Conservation (phyloP, 805 yeast genomes). For the Lachancea nothofagi region DNA sequence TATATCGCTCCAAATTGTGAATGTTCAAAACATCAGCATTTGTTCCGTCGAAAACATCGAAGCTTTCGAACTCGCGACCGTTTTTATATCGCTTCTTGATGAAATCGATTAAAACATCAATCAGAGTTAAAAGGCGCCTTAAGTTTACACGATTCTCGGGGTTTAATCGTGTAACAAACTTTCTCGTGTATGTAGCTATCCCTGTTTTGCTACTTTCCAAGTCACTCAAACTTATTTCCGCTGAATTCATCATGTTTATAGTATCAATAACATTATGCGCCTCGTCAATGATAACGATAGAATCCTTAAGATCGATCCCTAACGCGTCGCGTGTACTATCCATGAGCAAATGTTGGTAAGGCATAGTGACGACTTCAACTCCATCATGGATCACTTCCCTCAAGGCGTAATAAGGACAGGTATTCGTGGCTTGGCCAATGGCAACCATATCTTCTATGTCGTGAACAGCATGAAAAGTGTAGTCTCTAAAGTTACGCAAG, state of each 20-base stretch:
- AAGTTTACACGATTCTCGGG: slow-evolving; percentile 68
- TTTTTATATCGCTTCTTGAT: slow-evolving; percentile 35
- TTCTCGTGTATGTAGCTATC: slow-evolving; percentile 48
- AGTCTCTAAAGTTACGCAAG: slow-evolving; percentile 45
- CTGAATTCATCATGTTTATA: slow-evolving; percentile 62
- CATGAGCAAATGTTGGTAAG: slow-evolving; percentile 68
- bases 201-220: slow-evolving; percentile 42
- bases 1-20: slow-evolving; percentile 57
- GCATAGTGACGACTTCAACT: slow-evolving; percentile 76
- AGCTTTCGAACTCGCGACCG: slow-evolving; percentile 49
- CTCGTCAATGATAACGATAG: slow-evolving; percentile 81
- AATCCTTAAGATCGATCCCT: slow-evolving; percentile 51
- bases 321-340: slow-evolving; percentile 58
- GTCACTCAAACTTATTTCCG: slow-evolving; percentile 47
- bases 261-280: slow-evolving; percentile 87
- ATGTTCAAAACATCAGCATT: slow-evolving; percentile 69
- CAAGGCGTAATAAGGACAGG: slow-evolving; percentile 81
- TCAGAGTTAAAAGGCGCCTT: slow-evolving; percentile 53
- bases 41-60: slow-evolving; percentile 50
- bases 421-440: slow-evolving; percentile 49
- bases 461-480: slow-evolving; percentile 48
- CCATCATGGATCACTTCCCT: slow-evolving; percentile 46
- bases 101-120: slow-evolving; percentile 47
- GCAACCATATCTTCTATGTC: slow-evolving; percentile 75
- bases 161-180: slow-evolving; percentile 60